These are phyloP conservation scores for Volvox reticuliferus DNA, from an alignment of 139 green algal genomes.

Conservation along the genomic window DNA sequence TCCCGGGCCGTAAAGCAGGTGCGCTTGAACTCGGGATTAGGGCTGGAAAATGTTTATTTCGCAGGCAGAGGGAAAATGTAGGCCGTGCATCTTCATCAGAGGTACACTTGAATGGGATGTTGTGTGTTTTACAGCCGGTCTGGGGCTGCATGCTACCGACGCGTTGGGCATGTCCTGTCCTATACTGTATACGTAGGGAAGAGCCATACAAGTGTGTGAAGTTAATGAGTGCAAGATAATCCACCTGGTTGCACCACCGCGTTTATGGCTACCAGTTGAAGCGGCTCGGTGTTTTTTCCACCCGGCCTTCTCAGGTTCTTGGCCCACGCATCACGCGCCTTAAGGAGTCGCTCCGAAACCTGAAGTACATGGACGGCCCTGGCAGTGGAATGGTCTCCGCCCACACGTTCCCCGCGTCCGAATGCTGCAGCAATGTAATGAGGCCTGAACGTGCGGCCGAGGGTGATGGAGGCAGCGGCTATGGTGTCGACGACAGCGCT, in stretches of 20 bases:
- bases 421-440: not conserved
- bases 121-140: no score
- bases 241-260: no score
- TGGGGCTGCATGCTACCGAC: no score
- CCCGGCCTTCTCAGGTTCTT: not conserved
- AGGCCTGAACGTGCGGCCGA: not conserved
- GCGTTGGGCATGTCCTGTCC: no score
- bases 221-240: no score
- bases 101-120: no score
- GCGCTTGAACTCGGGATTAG: not conserved
- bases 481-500: not conserved
- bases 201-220: no score
- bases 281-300: no score
- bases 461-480: not conserved
- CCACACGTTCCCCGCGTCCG: not conserved
- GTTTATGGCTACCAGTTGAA: no score
- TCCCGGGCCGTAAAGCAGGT: conserved; percentile 76
- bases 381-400: not conserved
- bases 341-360: not conserved
- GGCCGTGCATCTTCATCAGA: no score
- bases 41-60: not conserved
- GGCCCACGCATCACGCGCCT: not conserved
- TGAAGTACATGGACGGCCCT: not conserved
- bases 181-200: no score
- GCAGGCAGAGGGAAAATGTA: no score